Evolutionary conservation across 2,329 filamentous ascomycete genomes (phyloP), one percentile per base, ranked within the genome.

Genomic region (Lecanosticta acicola): DNA sequence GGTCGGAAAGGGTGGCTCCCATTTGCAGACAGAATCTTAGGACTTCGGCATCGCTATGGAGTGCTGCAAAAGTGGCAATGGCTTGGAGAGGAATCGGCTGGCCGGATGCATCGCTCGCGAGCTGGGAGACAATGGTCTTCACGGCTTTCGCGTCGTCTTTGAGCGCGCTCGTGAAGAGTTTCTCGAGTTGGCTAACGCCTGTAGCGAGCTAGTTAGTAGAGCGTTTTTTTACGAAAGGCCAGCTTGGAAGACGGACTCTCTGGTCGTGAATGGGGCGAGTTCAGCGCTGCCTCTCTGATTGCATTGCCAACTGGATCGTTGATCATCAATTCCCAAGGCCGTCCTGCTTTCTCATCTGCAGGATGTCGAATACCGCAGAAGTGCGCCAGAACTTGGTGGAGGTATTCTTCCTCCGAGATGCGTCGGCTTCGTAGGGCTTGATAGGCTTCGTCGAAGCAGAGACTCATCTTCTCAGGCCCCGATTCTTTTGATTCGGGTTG

Each of bases 401-500:
- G 43, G 34, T 54, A 49, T 19, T 51, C 21, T 14, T 42, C 36
- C 9, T 51, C 40, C 13, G 48, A 49, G 26, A 54, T 54, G 20
- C 32, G 40, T 14, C 43, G 21, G 8, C n/a, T 39, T 11, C 39
- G 41, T 11, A 49, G 40, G 13, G 51, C 51, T 37, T 46, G 46
- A 32, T 45, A 54, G n/a, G 51, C 51, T 47, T 51, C 45, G 32
- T 51, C 51, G 46, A 51, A 54, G 35, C 51, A 51, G 13, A 53
- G 48, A n/a, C 36, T 51, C 48, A 51, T 49, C 14, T 40, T 51
- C 35, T 11, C 5, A n/a, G 5, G 24, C 24, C 24, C 24, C 5
- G 24, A 29, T 7, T 5, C 7, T 7, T 5, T 7, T 29, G 24
- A 29, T 7, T n/a, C n/a, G 11, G 24, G 11, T 29, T 7, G 7